Base-by-base conservation (phyloP, 2,329 filamentous ascomycete genomes). In the Cordyceps cateniannulata region DNA sequence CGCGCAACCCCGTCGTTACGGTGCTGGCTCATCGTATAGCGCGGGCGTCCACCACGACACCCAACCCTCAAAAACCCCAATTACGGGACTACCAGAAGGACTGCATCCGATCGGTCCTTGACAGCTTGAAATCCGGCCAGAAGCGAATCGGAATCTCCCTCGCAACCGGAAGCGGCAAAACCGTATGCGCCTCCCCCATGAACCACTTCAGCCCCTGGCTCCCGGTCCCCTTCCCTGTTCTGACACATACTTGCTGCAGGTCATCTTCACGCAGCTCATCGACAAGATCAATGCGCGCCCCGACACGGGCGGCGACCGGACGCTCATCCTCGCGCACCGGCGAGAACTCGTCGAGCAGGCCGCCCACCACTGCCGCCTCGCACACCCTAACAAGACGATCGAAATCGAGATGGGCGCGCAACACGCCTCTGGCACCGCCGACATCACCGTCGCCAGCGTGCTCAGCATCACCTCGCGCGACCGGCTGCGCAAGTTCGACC, bases 211-310 rank as follows among this genome's bases (percentile, higher is more conserved):
- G n/a, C n/a, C n/a, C 20, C 22, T 25, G 3, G 18, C 4, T n/a
- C 44, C 6, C 16, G 3, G 10, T 6, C 38, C 38, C 38, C 38
- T 42, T 42, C 12, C 16, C 38, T 42, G 7, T 6, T 35, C 29
- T 12, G 12, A 35, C 40, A 20, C n/a, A 47, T 22, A 25, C 8
- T 2, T 10, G 22, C 22, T 16, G 2, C 65, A 91, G 89, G 87
- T 99, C 70, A 93, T 99, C 67, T 99, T 99, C 76, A 98, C 93
- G 14, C 92, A 96, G 71, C 82, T 99, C 50, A 96, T 99, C 64
- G 86, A 90, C 68, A 88, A 90, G 62, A 80, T 98, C 55, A 73
- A 78, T 57, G 75, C 86, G 6, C 63, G 65, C 40, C 79, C 77
- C 12, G 77, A 79, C 56, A 71, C 81, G 32, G 70, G 76, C 63